Percentiles rank a stretch among this genome's conserved stretches.
Conservation (phyloP, 202 grass and related monocot genomes). For the Zoysia matrella region DNA sequence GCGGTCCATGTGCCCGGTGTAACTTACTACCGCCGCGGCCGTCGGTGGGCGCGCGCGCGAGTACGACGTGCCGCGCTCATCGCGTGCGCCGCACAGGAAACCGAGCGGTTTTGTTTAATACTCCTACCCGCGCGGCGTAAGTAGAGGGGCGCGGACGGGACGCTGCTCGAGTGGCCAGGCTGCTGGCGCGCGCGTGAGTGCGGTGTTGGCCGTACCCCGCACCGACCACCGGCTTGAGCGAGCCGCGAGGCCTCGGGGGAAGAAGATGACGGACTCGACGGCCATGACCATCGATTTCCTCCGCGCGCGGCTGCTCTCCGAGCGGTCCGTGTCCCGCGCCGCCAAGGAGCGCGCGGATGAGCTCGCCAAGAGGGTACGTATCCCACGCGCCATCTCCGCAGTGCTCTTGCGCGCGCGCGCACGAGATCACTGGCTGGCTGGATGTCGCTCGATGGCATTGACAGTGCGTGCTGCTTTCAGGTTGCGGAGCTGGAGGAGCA, state of each 20-base stretch:
- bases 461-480: slow-evolving; percentile 34
- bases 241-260: too few relatives aligned
- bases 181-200: background rate
- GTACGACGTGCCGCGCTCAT: slow-evolving; percentile 5
- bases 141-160: background rate
- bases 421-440: background rate
- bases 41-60: background rate
- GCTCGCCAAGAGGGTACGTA: slow-evolving; percentile 70
- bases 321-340: slow-evolving; percentile 85
- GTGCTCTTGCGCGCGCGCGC: background rate
- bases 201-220: background rate
- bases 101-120: slow-evolving; percentile 16
- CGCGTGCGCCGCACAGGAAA: slow-evolving; percentile 25
- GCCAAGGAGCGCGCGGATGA: slow-evolving; percentile 83
- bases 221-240: background rate
- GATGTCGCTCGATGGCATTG: background rate
- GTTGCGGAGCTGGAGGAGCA: slow-evolving; percentile 92
- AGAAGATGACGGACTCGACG: slow-evolving; percentile 57
- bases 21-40: slow-evolving; percentile 8
- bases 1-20: background rate
- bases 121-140: background rate
- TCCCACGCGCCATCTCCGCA: background rate
- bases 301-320: slow-evolving; percentile 90
- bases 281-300: slow-evolving; percentile 97
- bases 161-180: background rate